A percentile compares a stretch with the other conserved stretches of the same genome.
Evolutionary conservation across 2,329 filamentous ascomycete species (phyloP).

Genomic region (Ceratocystis lukuohia): DNA sequence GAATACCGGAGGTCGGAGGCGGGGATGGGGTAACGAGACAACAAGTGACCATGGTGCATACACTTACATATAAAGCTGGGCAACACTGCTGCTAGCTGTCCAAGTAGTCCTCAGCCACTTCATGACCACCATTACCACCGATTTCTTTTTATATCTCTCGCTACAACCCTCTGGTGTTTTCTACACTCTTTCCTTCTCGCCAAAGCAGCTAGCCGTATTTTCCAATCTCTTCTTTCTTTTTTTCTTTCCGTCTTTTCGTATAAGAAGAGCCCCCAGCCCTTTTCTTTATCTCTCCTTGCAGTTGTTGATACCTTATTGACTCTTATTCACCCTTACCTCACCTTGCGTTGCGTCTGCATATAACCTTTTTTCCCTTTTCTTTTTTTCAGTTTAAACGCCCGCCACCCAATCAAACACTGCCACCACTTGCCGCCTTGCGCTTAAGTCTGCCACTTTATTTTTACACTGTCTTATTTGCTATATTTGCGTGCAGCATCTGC

Average conservation of each 20-base stretch:
- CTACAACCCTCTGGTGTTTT: background rate
- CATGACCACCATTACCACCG: background rate
- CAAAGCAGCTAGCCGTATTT: background rate
- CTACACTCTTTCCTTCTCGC: background rate
- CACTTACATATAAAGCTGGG: background rate
- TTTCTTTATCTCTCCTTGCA: background rate
- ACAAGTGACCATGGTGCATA: background rate
- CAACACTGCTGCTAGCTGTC: background rate
- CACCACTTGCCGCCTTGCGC: background rate
- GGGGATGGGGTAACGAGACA: background rate
- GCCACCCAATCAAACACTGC: background rate
- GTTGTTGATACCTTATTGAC: too few species aligned
- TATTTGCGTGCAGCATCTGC: background rate
- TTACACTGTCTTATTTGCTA: background rate
- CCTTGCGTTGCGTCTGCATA: background rate
- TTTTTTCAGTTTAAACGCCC: background rate
- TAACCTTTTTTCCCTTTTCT: background rate
- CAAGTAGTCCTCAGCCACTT: background rate
- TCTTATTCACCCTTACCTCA: background rate
- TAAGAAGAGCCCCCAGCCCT: background rate
- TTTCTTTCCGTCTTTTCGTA: background rate
- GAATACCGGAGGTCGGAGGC: background rate
- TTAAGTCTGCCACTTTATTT: constrained; percentile 1
- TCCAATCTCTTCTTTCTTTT: background rate
- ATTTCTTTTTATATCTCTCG: background rate